phyloP scores from a whole-genome alignment of 2,329 filamentous ascomycete genomes.

The Fusarium anguioides region DNA sequence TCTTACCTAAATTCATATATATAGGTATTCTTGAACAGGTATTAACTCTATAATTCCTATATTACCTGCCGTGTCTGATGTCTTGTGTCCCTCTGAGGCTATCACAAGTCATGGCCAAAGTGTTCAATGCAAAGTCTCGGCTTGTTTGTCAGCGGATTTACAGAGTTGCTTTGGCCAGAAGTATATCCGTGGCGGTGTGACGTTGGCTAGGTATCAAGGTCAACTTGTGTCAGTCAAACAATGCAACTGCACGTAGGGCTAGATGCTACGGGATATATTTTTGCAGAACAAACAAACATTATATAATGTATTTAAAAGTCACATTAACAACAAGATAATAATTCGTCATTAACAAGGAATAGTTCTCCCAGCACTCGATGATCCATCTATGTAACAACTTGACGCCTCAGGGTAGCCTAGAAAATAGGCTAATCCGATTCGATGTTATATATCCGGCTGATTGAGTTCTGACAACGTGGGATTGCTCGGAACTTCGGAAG shows the following conservation, averaged over 20 bases:
- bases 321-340: neutral
- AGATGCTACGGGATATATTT: too few species aligned
- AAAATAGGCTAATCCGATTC: neutral
- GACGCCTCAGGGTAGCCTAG: neutral
- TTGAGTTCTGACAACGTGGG: neutral
- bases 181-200: neutral
- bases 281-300: too few species aligned
- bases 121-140: neutral
- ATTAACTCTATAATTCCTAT: too few species aligned
- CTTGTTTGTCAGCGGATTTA: neutral
- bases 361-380: neutral
- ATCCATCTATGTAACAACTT: neutral
- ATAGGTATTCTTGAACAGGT: too few species aligned
- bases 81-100: too few species aligned
- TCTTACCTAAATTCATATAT: too few species aligned
- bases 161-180: neutral
- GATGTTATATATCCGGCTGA: slow-evolving; percentile 8
- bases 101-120: neutral
- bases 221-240: too few species aligned
- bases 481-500: neutral
- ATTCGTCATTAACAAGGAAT: neutral
- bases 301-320: too few species aligned
- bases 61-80: too few species aligned
- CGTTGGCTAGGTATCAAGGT: too few species aligned
- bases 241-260: neutral